These are phyloP conservation scores for Eucalyptus pauciflora DNA, from an alignment of 345 rosid genomes.

Conservation along the genomic window DNA sequence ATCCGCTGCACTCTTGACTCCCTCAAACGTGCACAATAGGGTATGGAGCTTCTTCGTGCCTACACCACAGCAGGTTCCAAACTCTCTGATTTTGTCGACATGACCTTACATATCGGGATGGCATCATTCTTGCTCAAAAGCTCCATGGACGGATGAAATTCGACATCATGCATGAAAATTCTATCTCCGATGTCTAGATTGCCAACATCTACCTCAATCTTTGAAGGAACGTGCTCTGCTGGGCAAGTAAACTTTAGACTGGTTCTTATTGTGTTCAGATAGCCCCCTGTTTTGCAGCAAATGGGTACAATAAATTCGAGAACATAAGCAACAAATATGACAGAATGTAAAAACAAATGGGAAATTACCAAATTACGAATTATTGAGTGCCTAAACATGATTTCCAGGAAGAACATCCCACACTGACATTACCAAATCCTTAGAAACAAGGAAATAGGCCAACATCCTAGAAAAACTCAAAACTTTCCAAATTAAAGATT, in stretches of 20 bases:
- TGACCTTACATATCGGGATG: conserved; percentile 76
- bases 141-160: conserved; percentile 61
- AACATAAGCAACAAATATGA: neutral
- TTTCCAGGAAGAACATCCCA: neutral
- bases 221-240: conserved; percentile 69
- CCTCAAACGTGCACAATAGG: neutral
- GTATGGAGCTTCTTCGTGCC: neutral
- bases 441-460: neutral
- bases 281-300: conserved; percentile 42
- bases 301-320: neutral
- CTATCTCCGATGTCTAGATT: conserved; percentile 66
- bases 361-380: neutral
- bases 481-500: neutral
- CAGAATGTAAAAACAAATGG: neutral
- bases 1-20: neutral
- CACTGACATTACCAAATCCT: neutral
- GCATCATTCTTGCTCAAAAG: conserved; percentile 64
- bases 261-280: conserved; percentile 34
- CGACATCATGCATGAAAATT: conserved; percentile 42
- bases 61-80: conserved; percentile 11
- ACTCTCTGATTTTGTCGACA: conserved; percentile 20
- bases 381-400: neutral
- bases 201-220: conserved; percentile 83
- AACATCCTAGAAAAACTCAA: neutral
- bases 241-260: conserved; percentile 46